These are phyloP conservation scores for Coffea humblotiana DNA, from an alignment of 305 asterid species.

Conservation along the genomic window DNA sequence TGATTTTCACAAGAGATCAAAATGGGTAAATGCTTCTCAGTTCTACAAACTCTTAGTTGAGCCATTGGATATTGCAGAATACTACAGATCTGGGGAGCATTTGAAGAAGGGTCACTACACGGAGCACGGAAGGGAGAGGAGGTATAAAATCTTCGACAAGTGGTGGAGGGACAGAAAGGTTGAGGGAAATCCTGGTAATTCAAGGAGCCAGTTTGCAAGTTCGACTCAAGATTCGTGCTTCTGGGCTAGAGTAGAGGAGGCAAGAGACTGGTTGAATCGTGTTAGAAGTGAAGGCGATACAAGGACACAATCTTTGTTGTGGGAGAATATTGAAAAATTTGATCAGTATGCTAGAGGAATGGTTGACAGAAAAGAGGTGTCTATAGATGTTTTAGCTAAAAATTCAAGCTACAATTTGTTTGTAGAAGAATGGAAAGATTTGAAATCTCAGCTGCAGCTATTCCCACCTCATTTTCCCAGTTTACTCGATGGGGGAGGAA, in stretches of 20 bases:
- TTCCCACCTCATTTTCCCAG: slow-evolving; percentile 44
- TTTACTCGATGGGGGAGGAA: slow-evolving; percentile 38
- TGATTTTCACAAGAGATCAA: slow-evolving; percentile 63
- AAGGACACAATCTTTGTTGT: slow-evolving; percentile 26
- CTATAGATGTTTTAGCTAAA: slow-evolving; percentile 64
- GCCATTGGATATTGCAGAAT: slow-evolving; percentile 89
- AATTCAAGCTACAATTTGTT: slow-evolving; percentile 77
- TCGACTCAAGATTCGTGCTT: slow-evolving; percentile 86
- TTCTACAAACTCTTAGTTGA: slow-evolving; percentile 77
- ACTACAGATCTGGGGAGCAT: slow-evolving; percentile 59
- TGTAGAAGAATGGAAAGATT: slow-evolving; percentile 57
- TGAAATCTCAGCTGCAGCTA: slow-evolving; percentile 46
- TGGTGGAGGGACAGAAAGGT: slow-evolving; percentile 74
- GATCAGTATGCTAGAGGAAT: slow-evolving; percentile 56
- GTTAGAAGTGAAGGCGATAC: slow-evolving; percentile 50
- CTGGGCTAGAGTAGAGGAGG: slow-evolving; percentile 90
- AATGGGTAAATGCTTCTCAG: slow-evolving; percentile 71
- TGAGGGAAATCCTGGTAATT: slow-evolving; percentile 44
- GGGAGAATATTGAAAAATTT: slow-evolving; percentile 53
- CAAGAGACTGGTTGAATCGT: slow-evolving; percentile 46
- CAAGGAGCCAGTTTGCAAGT: slow-evolving; percentile 69
- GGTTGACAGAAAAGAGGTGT: slow-evolving; percentile 75
- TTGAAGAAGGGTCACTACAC: slow-evolving; percentile 66
- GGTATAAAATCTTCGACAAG: slow-evolving; percentile 71
- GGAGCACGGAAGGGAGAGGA: slow-evolving; percentile 64